Evolutionary conservation across 129 eudicot species (phyloP).

Genomic region (Silybum marianum): DNA sequence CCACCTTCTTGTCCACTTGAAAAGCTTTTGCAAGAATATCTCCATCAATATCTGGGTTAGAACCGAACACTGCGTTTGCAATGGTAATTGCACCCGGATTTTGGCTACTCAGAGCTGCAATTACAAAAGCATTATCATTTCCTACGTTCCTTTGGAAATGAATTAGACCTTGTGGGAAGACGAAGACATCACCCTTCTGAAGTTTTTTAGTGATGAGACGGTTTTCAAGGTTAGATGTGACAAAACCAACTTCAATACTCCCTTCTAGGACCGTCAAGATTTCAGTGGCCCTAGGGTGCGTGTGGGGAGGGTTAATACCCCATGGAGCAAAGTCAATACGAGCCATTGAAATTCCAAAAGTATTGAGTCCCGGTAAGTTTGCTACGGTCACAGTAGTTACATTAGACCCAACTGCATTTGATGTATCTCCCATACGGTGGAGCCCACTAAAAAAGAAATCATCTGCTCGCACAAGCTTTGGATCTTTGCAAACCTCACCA

Average conservation of each 20-base stretch:
- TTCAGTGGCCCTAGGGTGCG: constrained; percentile 35
- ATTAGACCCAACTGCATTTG: constrained; percentile 24
- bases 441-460: constrained; percentile 35
- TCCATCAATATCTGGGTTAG: constrained; percentile 5
- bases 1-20: constrained; percentile 9
- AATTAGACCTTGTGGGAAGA: constrained; percentile 42
- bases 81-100: constrained; percentile 39
- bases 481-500: constrained; percentile 17
- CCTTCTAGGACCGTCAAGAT: constrained; percentile 37
- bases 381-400: constrained; percentile 29
- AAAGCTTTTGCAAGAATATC: constrained; percentile 34
- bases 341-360: constrained; percentile 34
- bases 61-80: constrained; percentile 29
- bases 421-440: constrained; percentile 20
- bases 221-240: constrained; percentile 37
- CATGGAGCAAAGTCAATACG: constrained; percentile 32
- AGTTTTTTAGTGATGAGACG: constrained; percentile 23
- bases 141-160: constrained; percentile 37
- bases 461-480: constrained; percentile 8
- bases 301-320: constrained; percentile 35
- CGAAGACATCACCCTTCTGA: constrained; percentile 39
- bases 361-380: constrained; percentile 37
- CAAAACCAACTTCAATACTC: constrained; percentile 33
- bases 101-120: constrained; percentile 47
- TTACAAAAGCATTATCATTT: constrained; percentile 26